phyloP scores from a whole-genome alignment of 2,329 filamentous ascomycete genomes.

The Reticulascus tulasneorum region DNA sequence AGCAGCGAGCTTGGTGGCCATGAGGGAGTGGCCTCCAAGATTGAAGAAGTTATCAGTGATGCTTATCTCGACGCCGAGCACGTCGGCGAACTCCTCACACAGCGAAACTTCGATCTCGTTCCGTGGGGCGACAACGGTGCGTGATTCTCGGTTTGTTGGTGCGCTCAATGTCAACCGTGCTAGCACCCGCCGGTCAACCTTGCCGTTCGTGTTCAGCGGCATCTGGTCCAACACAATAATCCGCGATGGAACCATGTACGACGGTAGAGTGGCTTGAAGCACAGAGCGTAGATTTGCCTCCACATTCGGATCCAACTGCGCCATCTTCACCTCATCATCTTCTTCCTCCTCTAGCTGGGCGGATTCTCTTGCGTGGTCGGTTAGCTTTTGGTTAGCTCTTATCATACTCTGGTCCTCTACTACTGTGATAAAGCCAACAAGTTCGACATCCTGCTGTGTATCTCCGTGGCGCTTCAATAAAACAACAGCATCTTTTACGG shows the following conservation, averaged over 20 bases:
- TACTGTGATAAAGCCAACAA: background rate
- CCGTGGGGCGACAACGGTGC: background rate
- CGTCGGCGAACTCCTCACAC: conserved; percentile 5
- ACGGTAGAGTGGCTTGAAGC: conserved; percentile 9
- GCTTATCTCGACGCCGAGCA: conserved; percentile 4
- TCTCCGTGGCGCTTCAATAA: background rate
- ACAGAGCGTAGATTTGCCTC: too few species aligned
- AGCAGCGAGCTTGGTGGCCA: conserved; percentile 7
- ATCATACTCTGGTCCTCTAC: background rate
- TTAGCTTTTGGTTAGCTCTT: background rate
- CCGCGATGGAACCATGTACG: conserved; percentile 13
- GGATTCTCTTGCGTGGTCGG: background rate
- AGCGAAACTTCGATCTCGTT: conserved; percentile 3
- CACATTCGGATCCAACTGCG: too few species aligned
- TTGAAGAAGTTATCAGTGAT: conserved; percentile 9
- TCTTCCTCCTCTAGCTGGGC: too few species aligned
- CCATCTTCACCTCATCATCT: too few species aligned
- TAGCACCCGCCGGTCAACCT: conserved; percentile 14
- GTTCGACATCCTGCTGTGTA: background rate
- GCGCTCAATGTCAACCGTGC: conserved; percentile 3
- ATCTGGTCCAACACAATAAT: conserved; percentile 10
- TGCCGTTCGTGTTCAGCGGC: conserved; percentile 14
- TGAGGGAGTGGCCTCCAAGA: conserved; percentile 7
- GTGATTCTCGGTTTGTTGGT: background rate
- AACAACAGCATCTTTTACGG: background rate